These are phyloP conservation scores for Globisporangium alternatum DNA, from an alignment of 352 stramenopile species.

Conservation along the genomic window DNA sequence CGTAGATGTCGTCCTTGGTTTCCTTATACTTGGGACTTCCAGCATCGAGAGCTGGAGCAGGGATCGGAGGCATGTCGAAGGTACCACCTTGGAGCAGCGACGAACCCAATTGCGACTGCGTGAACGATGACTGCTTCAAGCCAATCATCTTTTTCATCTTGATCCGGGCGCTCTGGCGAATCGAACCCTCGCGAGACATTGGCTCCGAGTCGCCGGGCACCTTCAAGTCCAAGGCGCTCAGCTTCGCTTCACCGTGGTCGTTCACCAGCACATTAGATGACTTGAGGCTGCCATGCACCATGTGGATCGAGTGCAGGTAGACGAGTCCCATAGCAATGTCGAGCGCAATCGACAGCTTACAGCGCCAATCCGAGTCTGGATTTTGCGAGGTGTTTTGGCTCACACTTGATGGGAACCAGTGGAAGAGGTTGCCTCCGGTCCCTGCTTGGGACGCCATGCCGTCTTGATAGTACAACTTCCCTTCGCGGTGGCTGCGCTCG, in stretches of 20 bases:
- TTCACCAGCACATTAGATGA: constrained; percentile 72
- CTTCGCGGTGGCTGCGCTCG: constrained; percentile 55
- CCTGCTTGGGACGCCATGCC: constrained; percentile 12
- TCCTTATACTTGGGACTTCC: constrained; percentile 2
- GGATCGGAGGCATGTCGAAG: not conserved
- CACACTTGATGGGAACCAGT: constrained; percentile 43
- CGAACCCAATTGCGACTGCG: constrained; percentile 19
- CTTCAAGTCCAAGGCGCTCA: constrained; percentile 66
- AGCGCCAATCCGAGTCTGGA: constrained; percentile 51
- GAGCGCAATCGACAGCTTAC: constrained; percentile 74
- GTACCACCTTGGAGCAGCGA: constrained; percentile 16
- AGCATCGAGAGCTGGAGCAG: not conserved
- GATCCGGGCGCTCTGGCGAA: constrained; percentile 37
- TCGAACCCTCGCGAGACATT: constrained; percentile 35
- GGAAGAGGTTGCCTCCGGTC: constrained; percentile 47
- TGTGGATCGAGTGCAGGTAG: constrained; percentile 64
- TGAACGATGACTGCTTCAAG: constrained; percentile 30
- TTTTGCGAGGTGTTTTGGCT: constrained; percentile 28
- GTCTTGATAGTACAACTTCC: constrained; percentile 42
- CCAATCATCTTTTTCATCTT: constrained; percentile 32
- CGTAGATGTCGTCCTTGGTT: constrained; percentile 52
- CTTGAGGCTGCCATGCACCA: constrained; percentile 58
- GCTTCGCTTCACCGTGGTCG: constrained; percentile 70
- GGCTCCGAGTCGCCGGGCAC: constrained; percentile 17
- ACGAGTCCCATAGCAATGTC: constrained; percentile 79